Conservation (phyloP, 768 basidiomycete species). For the Agaricus sinodeliciosus region DNA sequence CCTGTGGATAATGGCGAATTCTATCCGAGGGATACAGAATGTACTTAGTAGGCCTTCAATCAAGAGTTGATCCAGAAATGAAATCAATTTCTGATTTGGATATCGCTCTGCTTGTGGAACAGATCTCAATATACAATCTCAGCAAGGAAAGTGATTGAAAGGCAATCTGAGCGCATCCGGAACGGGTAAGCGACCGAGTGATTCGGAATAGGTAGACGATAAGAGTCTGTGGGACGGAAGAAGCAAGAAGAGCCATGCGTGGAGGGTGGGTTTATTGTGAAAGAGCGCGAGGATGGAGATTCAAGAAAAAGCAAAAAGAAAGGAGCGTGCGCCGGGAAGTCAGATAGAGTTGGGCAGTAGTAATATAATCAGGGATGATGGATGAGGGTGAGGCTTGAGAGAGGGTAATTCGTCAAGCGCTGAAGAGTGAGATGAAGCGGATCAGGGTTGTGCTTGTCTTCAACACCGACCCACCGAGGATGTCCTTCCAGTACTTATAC, state of each 20-base stretch:
- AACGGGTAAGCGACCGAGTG: constrained; percentile 9
- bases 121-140: constrained; percentile 1
- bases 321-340: background rate
- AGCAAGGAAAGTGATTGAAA: background rate
- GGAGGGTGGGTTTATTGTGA: background rate
- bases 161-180: constrained; percentile 6
- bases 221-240: background rate
- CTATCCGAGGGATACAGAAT: too few species aligned
- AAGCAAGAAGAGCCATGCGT: background rate
- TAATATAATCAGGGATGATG: background rate
- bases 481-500: constrained; percentile 2
- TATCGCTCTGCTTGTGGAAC: background rate
- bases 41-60: too few species aligned
- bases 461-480: constrained; percentile 10
- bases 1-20: background rate
- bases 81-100: background rate
- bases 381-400: background rate
- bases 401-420: constrained; percentile 7
- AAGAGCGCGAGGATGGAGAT: background rate
- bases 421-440: background rate
- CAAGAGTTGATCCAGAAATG: background rate
- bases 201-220: constrained; percentile 1
- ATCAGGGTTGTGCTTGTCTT: background rate
- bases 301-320: background rate
- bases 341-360: background rate